Conservation (phyloP, 768 basidiomycete species). For the Cystofilobasidium bisporidii region DNA sequence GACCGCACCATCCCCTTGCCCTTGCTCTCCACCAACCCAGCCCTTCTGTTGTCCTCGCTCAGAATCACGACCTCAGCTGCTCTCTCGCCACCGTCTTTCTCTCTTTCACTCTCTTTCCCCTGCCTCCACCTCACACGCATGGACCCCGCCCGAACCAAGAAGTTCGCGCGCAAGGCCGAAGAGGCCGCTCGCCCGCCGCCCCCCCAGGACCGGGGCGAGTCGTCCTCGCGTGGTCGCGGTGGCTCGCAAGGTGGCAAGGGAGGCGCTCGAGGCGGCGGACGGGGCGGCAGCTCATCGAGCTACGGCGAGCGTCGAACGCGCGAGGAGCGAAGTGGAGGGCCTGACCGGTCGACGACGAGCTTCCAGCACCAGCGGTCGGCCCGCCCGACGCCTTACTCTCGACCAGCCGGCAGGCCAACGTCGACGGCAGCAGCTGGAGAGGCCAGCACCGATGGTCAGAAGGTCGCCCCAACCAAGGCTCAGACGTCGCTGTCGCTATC, state of each 20-base stretch:
- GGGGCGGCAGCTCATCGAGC: no score
- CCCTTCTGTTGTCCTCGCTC: no score
- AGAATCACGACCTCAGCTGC: no score
- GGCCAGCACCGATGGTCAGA: not conserved
- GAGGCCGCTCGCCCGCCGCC: not conserved
- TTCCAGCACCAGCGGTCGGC: not conserved
- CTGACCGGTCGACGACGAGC: not conserved
- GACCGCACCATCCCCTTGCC: no score
- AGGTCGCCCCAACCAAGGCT: not conserved
- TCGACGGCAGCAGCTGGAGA: not conserved
- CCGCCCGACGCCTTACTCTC: not conserved
- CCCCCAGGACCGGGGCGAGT: not conserved
- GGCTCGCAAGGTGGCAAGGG: not conserved
- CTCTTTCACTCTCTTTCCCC: no score
- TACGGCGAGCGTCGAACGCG: not conserved
- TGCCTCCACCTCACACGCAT: no score
- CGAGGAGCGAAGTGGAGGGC: not conserved
- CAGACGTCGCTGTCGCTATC: conserved; percentile 9
- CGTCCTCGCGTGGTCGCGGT: not conserved
- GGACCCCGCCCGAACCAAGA: not conserved
- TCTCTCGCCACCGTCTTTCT: no score
- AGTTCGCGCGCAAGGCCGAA: not conserved
- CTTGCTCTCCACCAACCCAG: no score
- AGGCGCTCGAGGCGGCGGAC: not conserved
- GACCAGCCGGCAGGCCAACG: not conserved